phyloP scores from a whole-genome alignment of 768 basidiomycete species.

The Tricholoma sp. region DNA sequence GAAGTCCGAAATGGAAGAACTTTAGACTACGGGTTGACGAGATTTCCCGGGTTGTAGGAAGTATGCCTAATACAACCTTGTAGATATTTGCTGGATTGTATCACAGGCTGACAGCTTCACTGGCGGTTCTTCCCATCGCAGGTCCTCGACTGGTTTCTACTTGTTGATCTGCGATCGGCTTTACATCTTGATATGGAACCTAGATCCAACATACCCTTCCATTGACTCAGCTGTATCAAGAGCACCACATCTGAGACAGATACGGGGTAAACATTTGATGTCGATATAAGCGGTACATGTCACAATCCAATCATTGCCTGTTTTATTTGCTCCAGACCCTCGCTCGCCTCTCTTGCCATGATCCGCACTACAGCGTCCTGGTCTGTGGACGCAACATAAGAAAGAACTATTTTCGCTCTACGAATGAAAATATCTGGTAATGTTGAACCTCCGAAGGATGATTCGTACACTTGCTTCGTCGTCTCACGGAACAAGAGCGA shows the following conservation, averaged over 20 bases:
- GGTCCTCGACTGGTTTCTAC: slow-evolving; percentile 12
- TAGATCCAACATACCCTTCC: slow-evolving; percentile 55
- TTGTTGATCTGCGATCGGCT: slow-evolving; percentile 15
- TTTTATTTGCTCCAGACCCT: slow-evolving; percentile 48
- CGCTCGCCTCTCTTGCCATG: slow-evolving; percentile 71
- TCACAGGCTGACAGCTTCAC: neutral
- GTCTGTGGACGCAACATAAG: slow-evolving; percentile 69
- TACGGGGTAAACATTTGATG: slow-evolving; percentile 67
- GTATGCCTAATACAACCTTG: slow-evolving; percentile 21
- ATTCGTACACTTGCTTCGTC: slow-evolving; percentile 47
- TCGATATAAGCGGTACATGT: slow-evolving; percentile 3
- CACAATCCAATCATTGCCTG: slow-evolving; percentile 38
- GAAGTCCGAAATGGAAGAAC: slow-evolving; percentile 61
- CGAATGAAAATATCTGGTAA: slow-evolving; percentile 35
- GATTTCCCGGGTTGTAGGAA: slow-evolving; percentile 57
- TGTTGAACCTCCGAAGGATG: slow-evolving; percentile 17
- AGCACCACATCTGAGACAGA: slow-evolving; percentile 80
- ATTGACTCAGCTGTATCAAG: slow-evolving; percentile 80
- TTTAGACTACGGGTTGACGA: slow-evolving; percentile 74
- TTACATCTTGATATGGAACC: slow-evolving; percentile 36
- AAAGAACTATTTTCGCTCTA: slow-evolving; percentile 54
- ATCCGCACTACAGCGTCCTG: slow-evolving; percentile 64
- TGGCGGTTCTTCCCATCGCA: slow-evolving; percentile 12
- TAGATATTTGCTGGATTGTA: slow-evolving; percentile 5
- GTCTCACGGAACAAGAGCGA: slow-evolving; percentile 60